Conservation (phyloP, 371 early-diverging fungal genomes). For the Mucor sp. region DNA sequence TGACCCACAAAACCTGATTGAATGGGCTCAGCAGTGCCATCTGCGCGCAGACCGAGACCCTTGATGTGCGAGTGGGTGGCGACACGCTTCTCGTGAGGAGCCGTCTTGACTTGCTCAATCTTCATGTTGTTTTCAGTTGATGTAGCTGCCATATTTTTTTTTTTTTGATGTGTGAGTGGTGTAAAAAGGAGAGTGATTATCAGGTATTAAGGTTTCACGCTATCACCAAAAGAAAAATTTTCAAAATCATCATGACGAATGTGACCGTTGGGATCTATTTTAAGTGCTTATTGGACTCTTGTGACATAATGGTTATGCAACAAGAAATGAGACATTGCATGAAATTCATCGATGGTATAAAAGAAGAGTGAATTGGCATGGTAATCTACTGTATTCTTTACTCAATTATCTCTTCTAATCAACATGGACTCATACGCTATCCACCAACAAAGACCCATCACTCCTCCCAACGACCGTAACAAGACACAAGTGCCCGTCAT, state of each 20-base stretch:
- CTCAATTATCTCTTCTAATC: too few species aligned
- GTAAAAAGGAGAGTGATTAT: background rate
- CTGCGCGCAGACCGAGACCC: slow-evolving; percentile 82
- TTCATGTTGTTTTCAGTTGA: slow-evolving; percentile 58
- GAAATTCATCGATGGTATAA: background rate
- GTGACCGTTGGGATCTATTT: slow-evolving; percentile 8
- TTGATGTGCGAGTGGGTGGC: slow-evolving; percentile 97
- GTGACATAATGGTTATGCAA: slow-evolving; percentile 2
- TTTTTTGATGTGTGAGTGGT: background rate
- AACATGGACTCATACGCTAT: background rate
- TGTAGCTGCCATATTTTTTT: slow-evolving; percentile 9
- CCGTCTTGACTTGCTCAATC: slow-evolving; percentile 81
- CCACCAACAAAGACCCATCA: slow-evolving; percentile 15
- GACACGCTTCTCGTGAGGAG: slow-evolving; percentile 87
- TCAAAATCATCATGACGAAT: slow-evolving; percentile 9
- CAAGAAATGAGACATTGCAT: background rate
- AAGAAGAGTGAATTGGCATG: background rate
- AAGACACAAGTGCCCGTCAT: background rate
- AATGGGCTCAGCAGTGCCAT: slow-evolving; percentile 87
- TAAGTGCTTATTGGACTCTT: background rate
- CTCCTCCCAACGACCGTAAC: slow-evolving; percentile 21
- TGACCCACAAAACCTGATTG: slow-evolving; percentile 97
- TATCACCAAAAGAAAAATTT: slow-evolving; percentile 13
- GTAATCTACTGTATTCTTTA: background rate
- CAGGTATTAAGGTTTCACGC: slow-evolving; percentile 4